phyloP scores from a whole-genome alignment of 1,284 basidiomycete genomes.

The Chondrostereum purpureum region DNA sequence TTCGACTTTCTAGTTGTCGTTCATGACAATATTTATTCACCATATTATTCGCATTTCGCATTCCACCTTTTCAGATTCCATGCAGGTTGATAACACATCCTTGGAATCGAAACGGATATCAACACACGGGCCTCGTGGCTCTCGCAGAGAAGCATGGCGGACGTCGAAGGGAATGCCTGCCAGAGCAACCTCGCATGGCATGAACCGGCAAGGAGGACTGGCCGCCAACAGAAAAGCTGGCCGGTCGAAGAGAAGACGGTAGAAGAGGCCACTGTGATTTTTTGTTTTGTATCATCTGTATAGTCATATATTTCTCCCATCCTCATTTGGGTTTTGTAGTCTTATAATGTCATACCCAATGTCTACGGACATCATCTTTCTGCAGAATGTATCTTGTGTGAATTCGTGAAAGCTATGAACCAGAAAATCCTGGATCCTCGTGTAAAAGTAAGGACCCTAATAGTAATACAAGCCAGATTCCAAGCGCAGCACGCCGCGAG shows the following conservation, averaged over 20 bases:
- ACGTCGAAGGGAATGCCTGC: slow-evolving; percentile 61
- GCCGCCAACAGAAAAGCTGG: slow-evolving; percentile 60
- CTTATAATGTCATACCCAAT: too few relatives aligned
- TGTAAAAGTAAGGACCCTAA: too few relatives aligned
- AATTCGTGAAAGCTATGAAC: too few relatives aligned
- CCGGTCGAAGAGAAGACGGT: slow-evolving; percentile 64
- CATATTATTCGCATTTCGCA: slow-evolving; percentile 8
- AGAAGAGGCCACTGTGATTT: too few relatives aligned
- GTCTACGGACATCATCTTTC: too few relatives aligned
- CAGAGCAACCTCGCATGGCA: slow-evolving; percentile 40
- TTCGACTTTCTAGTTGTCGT: neutral
- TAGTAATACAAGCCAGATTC: too few relatives aligned
- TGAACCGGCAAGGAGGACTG: slow-evolving; percentile 62
- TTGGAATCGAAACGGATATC: slow-evolving; percentile 43
- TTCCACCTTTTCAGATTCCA: slow-evolving; percentile 35
- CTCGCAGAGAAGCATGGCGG: slow-evolving; percentile 70
- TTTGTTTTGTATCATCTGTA: neutral
- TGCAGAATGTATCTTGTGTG: too few relatives aligned
- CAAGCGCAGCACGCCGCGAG: too few relatives aligned
- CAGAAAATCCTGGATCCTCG: too few relatives aligned
- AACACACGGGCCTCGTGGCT: slow-evolving; percentile 67
- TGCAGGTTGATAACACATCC: slow-evolving; percentile 44
- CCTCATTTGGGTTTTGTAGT: neutral
- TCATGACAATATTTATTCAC: slow-evolving; percentile 13
- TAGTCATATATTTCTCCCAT: neutral